Evolutionary conservation across 805 yeast genomes (phyloP).

Genomic region (Candida pini): DNA sequence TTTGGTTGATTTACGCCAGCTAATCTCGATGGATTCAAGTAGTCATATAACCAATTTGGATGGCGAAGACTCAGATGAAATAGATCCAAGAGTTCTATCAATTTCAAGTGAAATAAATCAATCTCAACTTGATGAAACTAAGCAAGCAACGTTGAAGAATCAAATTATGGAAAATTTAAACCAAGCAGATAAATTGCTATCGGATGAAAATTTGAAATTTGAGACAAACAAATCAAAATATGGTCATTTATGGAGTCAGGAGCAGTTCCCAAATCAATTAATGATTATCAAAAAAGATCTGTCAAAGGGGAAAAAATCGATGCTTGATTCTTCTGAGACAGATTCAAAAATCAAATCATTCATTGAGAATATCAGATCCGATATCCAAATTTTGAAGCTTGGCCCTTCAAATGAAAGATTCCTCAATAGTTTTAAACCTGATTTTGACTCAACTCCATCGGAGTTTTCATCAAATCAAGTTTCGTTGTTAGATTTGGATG

Average conservation of each 20-base stretch:
- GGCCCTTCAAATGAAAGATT: constrained; percentile 40
- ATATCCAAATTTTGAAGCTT: constrained; percentile 37
- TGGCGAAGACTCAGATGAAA: constrained; percentile 23
- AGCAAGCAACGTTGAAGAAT: constrained; percentile 29
- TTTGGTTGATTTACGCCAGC: constrained; percentile 45
- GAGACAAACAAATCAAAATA: constrained; percentile 28
- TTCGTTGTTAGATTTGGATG: constrained; percentile 64
- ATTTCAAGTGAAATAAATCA: constrained; percentile 31
- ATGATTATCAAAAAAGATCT: constrained; percentile 14
- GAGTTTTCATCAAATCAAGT: constrained; percentile 25
- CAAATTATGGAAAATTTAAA: constrained; percentile 32
- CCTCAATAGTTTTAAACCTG: constrained; percentile 23
- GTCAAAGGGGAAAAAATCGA: constrained; percentile 49
- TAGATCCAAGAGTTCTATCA: constrained; percentile 36
- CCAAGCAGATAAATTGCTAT: constrained; percentile 29
- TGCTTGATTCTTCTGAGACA: constrained; percentile 55
- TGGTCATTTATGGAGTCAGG: constrained; percentile 32
- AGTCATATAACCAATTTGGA: constrained; percentile 3
- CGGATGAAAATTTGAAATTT: constrained; percentile 33
- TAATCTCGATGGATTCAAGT: constrained; percentile 11
- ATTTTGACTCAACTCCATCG: neutral
- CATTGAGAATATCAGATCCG: constrained; percentile 37
- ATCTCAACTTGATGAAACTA: constrained; percentile 21
- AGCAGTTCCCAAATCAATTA: constrained; percentile 14
- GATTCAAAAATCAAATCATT: constrained; percentile 50